Base-by-base conservation (phyloP, 2,329 filamentous ascomycete genomes). In the Rhynchosporium secalis region DNA sequence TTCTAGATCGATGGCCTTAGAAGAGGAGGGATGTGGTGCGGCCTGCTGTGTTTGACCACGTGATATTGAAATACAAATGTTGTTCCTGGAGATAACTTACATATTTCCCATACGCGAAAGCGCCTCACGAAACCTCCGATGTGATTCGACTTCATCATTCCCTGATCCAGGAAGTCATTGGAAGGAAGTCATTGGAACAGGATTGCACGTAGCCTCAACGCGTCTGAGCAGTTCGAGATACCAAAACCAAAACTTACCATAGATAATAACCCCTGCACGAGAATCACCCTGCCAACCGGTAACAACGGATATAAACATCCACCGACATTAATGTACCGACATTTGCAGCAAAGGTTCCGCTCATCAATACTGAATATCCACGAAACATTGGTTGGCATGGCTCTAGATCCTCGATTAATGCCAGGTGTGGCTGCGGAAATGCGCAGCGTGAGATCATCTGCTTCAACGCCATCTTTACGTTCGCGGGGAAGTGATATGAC, bases 391-490 rank as follows among this genome's bases (percentile, higher is more conserved):
- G 72, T 75, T 72, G 75, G 72, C 62, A 79, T 80, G 70, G 73
- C 76, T 65, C 51, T 76, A 59, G 76, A 76, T 66, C 74, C 77
- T 13, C 73, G 79, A 70, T 72, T 81, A 62, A 79, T 83, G 76
- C 78, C 79, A 57, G 72, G 78, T 59, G 70, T 77, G 67, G 72
- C 75, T 61, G 69, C 73, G 55, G 71, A 71, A 63, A 65, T 72
- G 68, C 72, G 72, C 71, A 72, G 70, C 63, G 76, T 84, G 63
- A 80, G 78, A 71, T 92, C 90, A 26, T 88, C 85, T 60, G 90
- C 90, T 55, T 93, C 90, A 60, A 93, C 89, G 62, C 90, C 90
- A 41, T 92, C 90, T 31, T 78, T 94, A 71, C 84, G 90, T 65
- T 89, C 89, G 45, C 84, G 86, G 73, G 88, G 91, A 78, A 85